Conservation (phyloP, 1,284 basidiomycete species). For the Erythrobasidium hasegawianum region DNA sequence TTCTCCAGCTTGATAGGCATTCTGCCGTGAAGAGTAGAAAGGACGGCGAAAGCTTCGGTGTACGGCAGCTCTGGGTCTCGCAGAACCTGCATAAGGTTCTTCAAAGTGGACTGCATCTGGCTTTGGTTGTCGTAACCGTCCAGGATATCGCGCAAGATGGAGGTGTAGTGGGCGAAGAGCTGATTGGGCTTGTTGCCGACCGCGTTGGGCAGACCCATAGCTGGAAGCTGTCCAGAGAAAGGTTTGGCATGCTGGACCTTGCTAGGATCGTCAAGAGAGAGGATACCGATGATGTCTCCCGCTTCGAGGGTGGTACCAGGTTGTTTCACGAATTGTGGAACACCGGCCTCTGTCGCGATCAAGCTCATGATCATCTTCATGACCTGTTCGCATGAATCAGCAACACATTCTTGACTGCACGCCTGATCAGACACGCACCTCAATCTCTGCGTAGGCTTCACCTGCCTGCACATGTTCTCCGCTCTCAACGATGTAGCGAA, state of each 20-base stretch:
- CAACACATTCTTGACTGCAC: conserved; percentile 37
- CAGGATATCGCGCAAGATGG: conserved; percentile 83
- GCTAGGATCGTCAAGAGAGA: conserved; percentile 92
- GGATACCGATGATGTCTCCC: conserved; percentile 97
- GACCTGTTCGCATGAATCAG: conserved; percentile 56
- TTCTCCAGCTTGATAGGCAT: conserved; percentile 91
- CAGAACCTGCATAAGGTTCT: conserved; percentile 72
- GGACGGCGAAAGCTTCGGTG: conserved; percentile 75
- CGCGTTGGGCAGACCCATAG: conserved; percentile 79
- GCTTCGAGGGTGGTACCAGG: conserved; percentile 93
- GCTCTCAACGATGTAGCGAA: conserved; percentile 91
- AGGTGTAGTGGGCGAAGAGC: conserved; percentile 69
- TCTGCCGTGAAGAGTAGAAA: conserved; percentile 86
- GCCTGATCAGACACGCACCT: conserved; percentile 56
- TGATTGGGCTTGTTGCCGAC: conserved; percentile 90
- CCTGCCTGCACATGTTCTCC: conserved; percentile 96
- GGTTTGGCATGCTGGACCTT: conserved; percentile 98
- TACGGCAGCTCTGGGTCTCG: conserved; percentile 85
- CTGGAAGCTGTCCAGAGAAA: conserved; percentile 86
- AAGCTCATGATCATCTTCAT: conserved; percentile 99
- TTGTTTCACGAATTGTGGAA: conserved; percentile 96
- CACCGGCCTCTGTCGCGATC: conserved; percentile 87
- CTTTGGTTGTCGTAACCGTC: conserved; percentile 92
- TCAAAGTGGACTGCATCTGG: conserved; percentile 74
- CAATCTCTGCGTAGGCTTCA: conserved; percentile 96